Evolutionary conservation across 225 moss, liverwort and hornwort genomes (phyloP).

Genomic region (Sphagnum contortum): DNA sequence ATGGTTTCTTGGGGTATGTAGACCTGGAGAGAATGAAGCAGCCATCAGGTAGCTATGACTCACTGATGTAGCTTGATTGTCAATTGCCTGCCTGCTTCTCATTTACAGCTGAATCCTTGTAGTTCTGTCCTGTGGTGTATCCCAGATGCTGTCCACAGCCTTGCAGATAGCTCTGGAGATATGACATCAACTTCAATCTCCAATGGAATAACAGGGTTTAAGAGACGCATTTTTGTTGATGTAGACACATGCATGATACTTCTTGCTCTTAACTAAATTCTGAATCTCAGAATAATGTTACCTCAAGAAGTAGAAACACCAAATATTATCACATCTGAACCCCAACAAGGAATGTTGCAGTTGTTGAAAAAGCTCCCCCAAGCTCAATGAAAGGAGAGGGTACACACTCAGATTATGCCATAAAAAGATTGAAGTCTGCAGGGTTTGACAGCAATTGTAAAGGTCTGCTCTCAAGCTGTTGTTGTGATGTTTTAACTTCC

Average conservation of each 20-base stretch:
- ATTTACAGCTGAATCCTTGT: constrained; percentile 85
- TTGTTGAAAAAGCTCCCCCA: neutral
- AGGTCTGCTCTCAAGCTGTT: constrained; percentile 78
- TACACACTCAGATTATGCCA: constrained; percentile 85
- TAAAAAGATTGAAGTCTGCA: constrained; percentile 74
- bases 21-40: constrained; percentile 75
- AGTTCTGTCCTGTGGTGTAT: constrained; percentile 46
- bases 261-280: no score
- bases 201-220: no score
- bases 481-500: constrained; percentile 23
- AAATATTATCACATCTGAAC: no score
- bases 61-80: constrained; percentile 71
- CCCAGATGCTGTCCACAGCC: constrained; percentile 66
- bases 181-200: no score
- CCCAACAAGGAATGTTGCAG: no score
- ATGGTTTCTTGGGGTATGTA: constrained; percentile 87
- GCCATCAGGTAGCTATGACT: constrained; percentile 97
- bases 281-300: no score
- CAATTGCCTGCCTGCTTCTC: constrained; percentile 37
- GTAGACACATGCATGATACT: no score
- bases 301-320: no score
- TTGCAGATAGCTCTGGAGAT: constrained; percentile 14
- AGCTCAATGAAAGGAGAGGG: constrained; percentile 8
- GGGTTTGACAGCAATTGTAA: constrained; percentile 82
- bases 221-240: no score